Conservation (phyloP, 139 green algal species). For the Coelastrella sp. region DNA sequence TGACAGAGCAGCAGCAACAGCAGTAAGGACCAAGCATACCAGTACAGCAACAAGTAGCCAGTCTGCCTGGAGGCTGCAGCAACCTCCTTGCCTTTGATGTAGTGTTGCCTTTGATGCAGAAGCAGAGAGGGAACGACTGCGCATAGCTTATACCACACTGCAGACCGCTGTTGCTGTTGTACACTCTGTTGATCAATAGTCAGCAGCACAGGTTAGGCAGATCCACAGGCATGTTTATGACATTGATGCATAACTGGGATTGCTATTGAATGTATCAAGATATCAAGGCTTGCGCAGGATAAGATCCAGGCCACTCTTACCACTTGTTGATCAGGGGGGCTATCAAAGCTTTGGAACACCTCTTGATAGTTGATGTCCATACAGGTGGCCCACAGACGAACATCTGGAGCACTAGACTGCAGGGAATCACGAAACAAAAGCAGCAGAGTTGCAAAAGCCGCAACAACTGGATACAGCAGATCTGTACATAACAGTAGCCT, state of each 20-base stretch:
- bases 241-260: neutral
- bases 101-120: too few species aligned
- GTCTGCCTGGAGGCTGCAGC: neutral
- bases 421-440: neutral
- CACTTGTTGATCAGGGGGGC: neutral
- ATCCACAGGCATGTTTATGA: too few species aligned
- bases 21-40: neutral
- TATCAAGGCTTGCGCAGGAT: neutral
- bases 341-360: neutral
- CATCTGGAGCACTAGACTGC: constrained; percentile 16
- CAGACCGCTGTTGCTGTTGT: too few species aligned
- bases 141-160: too few species aligned
- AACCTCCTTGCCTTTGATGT: neutral
- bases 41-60: neutral
- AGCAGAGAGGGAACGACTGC: too few species aligned
- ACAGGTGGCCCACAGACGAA: constrained; percentile 24
- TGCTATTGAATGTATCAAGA: neutral
- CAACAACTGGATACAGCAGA: neutral
- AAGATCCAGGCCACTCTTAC: neutral
- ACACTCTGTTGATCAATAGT: too few species aligned
- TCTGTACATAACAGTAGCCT: too few species aligned
- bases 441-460: neutral
- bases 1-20: neutral
- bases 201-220: too few species aligned
- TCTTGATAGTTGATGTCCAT: constrained; percentile 22